Conservation (phyloP, 441 rosid genomes). For the Aquilaria agallochum region DNA sequence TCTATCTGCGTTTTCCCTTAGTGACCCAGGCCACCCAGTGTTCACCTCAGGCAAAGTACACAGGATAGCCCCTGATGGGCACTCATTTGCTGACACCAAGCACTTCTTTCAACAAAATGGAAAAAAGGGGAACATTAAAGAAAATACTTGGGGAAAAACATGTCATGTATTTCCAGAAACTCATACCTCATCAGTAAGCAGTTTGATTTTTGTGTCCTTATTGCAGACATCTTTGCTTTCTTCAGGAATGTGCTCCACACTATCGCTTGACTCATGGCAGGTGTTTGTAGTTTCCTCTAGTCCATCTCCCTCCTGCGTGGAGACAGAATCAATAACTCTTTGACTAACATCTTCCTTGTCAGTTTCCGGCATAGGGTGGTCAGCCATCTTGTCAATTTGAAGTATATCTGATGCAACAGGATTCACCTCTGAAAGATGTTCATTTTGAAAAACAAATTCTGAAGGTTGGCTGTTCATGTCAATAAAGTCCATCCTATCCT, state of each 20-base stretch:
- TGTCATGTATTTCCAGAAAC: constrained; percentile 4
- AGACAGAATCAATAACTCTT: constrained; percentile 21
- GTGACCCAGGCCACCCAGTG: too few relatives aligned
- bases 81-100: too few relatives aligned
- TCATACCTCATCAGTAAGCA: constrained; percentile 66
- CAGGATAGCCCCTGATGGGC: too few relatives aligned
- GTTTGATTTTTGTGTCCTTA: constrained; percentile 36
- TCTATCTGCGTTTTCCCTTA: too few relatives aligned
- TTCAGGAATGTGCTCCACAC: constrained; percentile 25
- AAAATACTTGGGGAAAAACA: too few relatives aligned
- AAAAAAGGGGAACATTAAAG: too few relatives aligned
- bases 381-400: constrained; percentile 10
- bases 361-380: constrained; percentile 26
- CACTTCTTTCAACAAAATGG: too few relatives aligned
- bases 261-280: constrained; percentile 18
- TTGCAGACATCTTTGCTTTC: constrained; percentile 22
- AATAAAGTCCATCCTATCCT: constrained; percentile 25
- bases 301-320: constrained; percentile 23
- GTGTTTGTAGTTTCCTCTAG: constrained; percentile 26
- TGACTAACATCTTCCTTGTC: constrained; percentile 27
- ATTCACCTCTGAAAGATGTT: constrained; percentile 21
- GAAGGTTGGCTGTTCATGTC: constrained; percentile 22
- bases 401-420: constrained; percentile 22
- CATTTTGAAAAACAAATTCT: constrained; percentile 6
- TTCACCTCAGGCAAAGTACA: too few relatives aligned